Percentiles rank a stretch among this genome's conserved stretches.
Evolutionary conservation across 2,329 filamentous ascomycete genomes (phyloP).

Genomic region (Stagonosporopsis chrysanthemi): DNA sequence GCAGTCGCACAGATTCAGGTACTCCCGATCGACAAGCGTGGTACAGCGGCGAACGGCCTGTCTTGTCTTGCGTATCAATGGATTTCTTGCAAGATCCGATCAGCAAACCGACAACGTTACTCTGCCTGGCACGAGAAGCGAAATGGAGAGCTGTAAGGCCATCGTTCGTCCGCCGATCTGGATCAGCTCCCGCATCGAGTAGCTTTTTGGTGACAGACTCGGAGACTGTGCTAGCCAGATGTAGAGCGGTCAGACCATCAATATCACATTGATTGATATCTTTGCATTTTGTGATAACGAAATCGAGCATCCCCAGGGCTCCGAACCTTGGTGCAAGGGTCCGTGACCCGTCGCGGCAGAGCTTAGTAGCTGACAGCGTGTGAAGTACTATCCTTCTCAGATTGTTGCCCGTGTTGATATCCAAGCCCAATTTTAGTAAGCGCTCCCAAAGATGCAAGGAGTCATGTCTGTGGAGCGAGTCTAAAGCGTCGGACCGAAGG

Average conservation of each 20-base stretch:
- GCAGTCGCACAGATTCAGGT: not conserved
- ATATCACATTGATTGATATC: not conserved
- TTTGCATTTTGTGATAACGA: not conserved
- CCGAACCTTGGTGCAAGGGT: not conserved
- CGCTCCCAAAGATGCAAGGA: not conserved
- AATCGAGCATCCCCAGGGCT: not conserved
- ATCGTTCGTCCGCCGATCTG: slow-evolving; percentile 38
- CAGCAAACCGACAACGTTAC: slow-evolving; percentile 47
- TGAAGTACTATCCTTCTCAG: not conserved
- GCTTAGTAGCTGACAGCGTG: not conserved
- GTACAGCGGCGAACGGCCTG: not conserved
- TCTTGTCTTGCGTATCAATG: not conserved
- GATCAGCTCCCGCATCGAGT: slow-evolving; percentile 50
- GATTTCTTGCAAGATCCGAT: not conserved
- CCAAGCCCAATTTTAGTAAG: not conserved
- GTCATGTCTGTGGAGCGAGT: not conserved
- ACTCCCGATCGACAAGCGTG: not conserved
- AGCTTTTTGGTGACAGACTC: slow-evolving; percentile 34
- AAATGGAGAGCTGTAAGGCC: slow-evolving; percentile 53
- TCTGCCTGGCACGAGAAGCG: slow-evolving; percentile 44
- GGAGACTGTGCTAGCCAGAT: slow-evolving; percentile 26
- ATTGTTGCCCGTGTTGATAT: not conserved
- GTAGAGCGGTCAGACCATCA: slow-evolving; percentile 23
- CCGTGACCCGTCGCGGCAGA: not conserved
- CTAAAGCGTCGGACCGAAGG: not conserved